phyloP scores from a whole-genome alignment of 441 rosid species.

The Gossypium aridum region DNA sequence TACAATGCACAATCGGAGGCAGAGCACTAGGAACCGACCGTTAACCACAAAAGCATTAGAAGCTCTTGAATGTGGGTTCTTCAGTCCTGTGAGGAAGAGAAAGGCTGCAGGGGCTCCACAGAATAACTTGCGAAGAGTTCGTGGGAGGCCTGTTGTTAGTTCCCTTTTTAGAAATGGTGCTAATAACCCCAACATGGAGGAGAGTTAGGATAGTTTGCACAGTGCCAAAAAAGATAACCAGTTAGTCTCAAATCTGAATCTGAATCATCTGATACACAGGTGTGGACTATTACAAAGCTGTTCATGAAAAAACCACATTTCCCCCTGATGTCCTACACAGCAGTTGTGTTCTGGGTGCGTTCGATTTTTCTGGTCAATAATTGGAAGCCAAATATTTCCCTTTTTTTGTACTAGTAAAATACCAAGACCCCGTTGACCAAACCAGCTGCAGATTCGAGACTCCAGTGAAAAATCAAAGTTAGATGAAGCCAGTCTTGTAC shows the following conservation, averaged over 20 bases:
- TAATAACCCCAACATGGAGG: slow-evolving; percentile 18
- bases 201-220: slow-evolving; percentile 13
- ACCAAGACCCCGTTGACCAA: background rate
- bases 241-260: slow-evolving; percentile 6
- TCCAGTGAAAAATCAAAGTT: background rate
- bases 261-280: slow-evolving; percentile 2
- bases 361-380: background rate
- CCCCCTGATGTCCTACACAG: background rate
- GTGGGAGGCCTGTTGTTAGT: slow-evolving; percentile 17
- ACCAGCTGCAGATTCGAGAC: background rate
- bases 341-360: background rate
- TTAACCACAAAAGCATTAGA: slow-evolving; percentile 17
- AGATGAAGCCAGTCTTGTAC: background rate
- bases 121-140: slow-evolving; percentile 24
- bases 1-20: slow-evolving; percentile 3
- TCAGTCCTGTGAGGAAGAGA: slow-evolving; percentile 8
- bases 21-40: slow-evolving; percentile 19
- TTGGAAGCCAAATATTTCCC: background rate
- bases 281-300: background rate
- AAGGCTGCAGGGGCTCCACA: slow-evolving; percentile 19
- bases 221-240: slow-evolving; percentile 7
- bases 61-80: slow-evolving; percentile 20
- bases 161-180: slow-evolving; percentile 24
- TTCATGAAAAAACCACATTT: background rate
- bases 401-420: background rate